phyloP scores from a whole-genome alignment of 192 early-diverging fungal species.

The Podila epicladia region DNA sequence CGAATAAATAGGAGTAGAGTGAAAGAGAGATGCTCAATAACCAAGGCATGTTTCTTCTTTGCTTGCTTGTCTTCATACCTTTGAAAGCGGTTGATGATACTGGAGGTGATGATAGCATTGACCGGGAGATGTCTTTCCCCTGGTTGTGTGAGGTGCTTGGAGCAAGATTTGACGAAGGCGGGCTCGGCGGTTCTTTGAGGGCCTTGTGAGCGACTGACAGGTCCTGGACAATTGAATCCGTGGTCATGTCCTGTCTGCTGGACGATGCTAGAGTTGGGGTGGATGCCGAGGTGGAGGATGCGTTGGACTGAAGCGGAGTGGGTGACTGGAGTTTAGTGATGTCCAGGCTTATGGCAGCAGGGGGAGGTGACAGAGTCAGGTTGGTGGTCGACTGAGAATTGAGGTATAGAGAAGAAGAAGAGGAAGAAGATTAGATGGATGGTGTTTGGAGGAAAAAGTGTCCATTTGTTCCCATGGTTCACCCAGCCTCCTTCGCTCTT shows the following conservation, averaged over 20 bases:
- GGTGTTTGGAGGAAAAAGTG: no score
- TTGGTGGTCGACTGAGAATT: constrained; percentile 9
- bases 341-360: constrained; percentile 6
- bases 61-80: no score
- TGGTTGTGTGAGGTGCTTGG: neutral
- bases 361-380: constrained; percentile 22
- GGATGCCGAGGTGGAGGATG: constrained; percentile 13
- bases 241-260: constrained; percentile 14
- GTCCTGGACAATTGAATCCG: constrained; percentile 6
- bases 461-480: no score
- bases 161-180: neutral
- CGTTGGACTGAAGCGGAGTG: constrained; percentile 4
- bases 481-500: neutral
- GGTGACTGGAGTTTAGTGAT: constrained; percentile 2
- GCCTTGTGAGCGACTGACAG: constrained; percentile 6
- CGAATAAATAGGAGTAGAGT: no score
- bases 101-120: no score
- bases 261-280: neutral
- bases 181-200: neutral
- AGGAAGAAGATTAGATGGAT: neutral
- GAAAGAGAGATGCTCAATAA: no score
- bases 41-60: no score
- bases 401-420: neutral
- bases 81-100: no score
- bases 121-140: neutral